A percentile compares a stretch with the other conserved stretches of the same genome.
phyloP scores from a whole-genome alignment of 2,329 filamentous ascomycete species.

The Trichoderma atroviride region DNA sequence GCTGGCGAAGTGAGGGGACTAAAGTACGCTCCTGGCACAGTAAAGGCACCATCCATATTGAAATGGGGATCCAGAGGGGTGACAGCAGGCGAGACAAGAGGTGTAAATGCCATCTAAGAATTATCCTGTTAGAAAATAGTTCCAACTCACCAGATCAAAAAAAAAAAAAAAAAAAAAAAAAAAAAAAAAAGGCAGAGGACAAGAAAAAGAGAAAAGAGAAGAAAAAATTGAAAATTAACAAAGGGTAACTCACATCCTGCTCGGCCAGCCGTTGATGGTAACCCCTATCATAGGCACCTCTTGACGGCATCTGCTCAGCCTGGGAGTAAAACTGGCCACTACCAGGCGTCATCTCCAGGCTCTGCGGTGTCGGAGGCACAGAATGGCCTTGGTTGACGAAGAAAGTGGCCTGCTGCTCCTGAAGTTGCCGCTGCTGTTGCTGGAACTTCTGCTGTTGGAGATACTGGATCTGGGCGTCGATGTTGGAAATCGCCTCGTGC shows the following conservation, averaged over 20 bases:
- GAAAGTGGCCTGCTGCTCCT: conserved; percentile 60
- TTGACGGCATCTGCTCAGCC: conserved; percentile 55
- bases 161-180: too few relatives aligned
- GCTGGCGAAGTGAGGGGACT: conserved; percentile 82
- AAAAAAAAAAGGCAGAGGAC: too few relatives aligned
- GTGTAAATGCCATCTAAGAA: conserved; percentile 72
- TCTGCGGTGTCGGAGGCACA: conserved; percentile 79
- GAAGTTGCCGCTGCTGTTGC: conserved; percentile 60
- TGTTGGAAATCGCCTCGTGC: conserved; percentile 57
- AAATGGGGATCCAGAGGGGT: conserved; percentile 77
- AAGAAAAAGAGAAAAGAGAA: neutral
- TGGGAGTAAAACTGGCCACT: conserved; percentile 61
- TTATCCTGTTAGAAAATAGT: neutral
- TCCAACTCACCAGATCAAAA: neutral
- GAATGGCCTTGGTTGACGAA: conserved; percentile 60
- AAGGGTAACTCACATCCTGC: conserved; percentile 58
- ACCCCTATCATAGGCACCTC: conserved; percentile 63
- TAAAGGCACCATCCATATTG: conserved; percentile 59
- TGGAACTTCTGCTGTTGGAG: conserved; percentile 65
- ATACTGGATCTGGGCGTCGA: conserved; percentile 68
- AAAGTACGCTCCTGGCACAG: conserved; percentile 73
- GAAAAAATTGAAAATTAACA: too few relatives aligned
- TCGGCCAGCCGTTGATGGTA: conserved; percentile 70
- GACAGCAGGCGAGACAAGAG: conserved; percentile 80
- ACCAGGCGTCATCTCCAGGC: conserved; percentile 71